Evolutionary conservation across 164 flowering plant genomes (phyloP), one percentile per base, ranked within the genome.

Genomic region (Saururus chinensis): DNA sequence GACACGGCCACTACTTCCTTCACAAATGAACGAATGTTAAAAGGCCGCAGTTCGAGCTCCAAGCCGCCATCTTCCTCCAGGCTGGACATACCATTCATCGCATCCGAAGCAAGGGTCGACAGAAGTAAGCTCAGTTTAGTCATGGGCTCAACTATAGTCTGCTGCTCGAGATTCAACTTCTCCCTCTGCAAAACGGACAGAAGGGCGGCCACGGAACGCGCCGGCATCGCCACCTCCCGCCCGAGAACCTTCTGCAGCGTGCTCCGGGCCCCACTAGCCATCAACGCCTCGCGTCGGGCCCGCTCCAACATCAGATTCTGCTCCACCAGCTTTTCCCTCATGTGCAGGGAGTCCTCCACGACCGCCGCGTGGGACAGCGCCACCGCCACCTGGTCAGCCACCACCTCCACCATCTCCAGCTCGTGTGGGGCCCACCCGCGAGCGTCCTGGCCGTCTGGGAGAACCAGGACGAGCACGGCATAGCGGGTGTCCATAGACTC

Each of bases 291-390:
- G 51, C 63, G 60, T 54, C 62, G 70, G 1, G 87, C 92, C 59
- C 68, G 75, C 53, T 80, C 76, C 22, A 82, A 60, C 0, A 75
- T 82, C 54, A 70, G 72, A 64, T 86, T 86, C 63, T 75, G 82
- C 61, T 76, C 81, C 14, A 59, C 56, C n/a, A 84, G 75, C 67
- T 82, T 68, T 51, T 82, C 84, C 41, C 85, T 73, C 73, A 79
- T 78, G 7, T 59, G 26, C 76, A 71, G 70, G 24, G 87, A 84
- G 63, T 86, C 92, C 68, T 82, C 92, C 45, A 86, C 79, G 48
- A 84, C 74, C 19, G 78, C 74, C 17, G 91, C 91, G 70, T 83
- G 91, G 0, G 87, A 85, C n/a, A 85, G 76, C 45, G 91, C 91
- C 48, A 83, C 92, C 20, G 86, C 88, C 6, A 76, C 76, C 65